A percentile compares a stretch with the other conserved stretches of the same genome.
These are phyloP conservation scores for Cardiosporidium cionae DNA, from an alignment of 169 alveolate genomes.

Conservation along the genomic window DNA sequence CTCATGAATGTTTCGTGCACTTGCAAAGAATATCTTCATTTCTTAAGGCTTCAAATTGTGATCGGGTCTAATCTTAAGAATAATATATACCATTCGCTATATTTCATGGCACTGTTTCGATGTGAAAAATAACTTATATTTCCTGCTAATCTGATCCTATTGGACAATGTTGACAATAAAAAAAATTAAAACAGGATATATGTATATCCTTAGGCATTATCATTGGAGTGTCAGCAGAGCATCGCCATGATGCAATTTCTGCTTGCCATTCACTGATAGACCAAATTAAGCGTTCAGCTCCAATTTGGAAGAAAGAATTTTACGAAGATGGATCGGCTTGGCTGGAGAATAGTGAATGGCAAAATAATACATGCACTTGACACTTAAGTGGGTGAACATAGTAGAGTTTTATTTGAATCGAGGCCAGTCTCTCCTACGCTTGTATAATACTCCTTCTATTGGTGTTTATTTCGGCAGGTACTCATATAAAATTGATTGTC, in stretches of 20 bases:
- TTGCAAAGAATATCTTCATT: background rate
- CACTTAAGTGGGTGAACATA: too few species aligned
- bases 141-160: background rate
- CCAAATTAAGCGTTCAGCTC: conserved; percentile 35
- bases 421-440: too few species aligned
- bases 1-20: background rate
- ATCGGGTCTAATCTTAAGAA: background rate
- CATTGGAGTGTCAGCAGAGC: conserved; percentile 38
- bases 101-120: background rate
- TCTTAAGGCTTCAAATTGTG: background rate
- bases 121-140: background rate
- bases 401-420: too few species aligned
- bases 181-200: background rate
- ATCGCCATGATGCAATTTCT: conserved; percentile 24
- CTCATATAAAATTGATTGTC: too few species aligned
- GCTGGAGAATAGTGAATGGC: conserved; percentile 36
- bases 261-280: conserved; percentile 45
- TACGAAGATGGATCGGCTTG: conserved; percentile 39
- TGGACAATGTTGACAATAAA: background rate
- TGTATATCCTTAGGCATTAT: conserved; percentile 28
- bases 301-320: conserved; percentile 51
- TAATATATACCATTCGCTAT: background rate
- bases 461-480: too few species aligned
- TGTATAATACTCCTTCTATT: too few species aligned
- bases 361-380: too few species aligned